Evolutionary conservation across 192 early-diverging fungal species (phyloP), one percentile per base, ranked within the genome.

Genomic region (Podila clonocystis): DNA sequence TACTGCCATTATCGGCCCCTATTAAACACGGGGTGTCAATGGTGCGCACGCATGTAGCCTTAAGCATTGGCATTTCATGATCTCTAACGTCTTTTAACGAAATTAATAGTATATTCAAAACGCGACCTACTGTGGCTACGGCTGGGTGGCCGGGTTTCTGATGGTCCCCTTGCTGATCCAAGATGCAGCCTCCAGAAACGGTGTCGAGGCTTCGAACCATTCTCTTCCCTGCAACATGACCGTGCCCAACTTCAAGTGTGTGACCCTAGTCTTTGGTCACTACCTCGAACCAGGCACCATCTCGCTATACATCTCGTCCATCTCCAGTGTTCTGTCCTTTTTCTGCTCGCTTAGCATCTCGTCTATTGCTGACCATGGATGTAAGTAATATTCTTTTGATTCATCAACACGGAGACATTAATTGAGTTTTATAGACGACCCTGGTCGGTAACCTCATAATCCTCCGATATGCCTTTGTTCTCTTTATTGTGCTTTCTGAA

Each of bases 351-450:
- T 80, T 3, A 63, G 67, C 31, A 59, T 84, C 15, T 64, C 76
- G 12, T 58, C 83, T 3, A 58, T 84, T n/a, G 83, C 83, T n/a
- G 83, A 84, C 77, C 71, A 82, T 34, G 66, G 78, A 4, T 65
- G 62, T 64, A 55, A 58, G 61, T 22, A 24, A 13, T 5, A 34
- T 20, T 9, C 63, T 12, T 19, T 19, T 41, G 34, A 49, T 13
- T 31, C 12, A 17, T 30, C 24, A 24, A 6, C 12, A 28, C 13
- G 11, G 13, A 22, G 41, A 12, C 12, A 45, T 4, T 45, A 45
- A 45, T 45, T 1, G 13, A 0, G 41, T 17, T 12, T 12, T 11
- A 17, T 45, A 15, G 41, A 45, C 36, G n/a, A n/a, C n/a, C 52
- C 20, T 24, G 22, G n/a, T 45, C 9, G 34, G 15, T n/a, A 11